Conservation (phyloP, 495 filamentous ascomycete genomes). For the Saxophila tyrrhenica region DNA sequence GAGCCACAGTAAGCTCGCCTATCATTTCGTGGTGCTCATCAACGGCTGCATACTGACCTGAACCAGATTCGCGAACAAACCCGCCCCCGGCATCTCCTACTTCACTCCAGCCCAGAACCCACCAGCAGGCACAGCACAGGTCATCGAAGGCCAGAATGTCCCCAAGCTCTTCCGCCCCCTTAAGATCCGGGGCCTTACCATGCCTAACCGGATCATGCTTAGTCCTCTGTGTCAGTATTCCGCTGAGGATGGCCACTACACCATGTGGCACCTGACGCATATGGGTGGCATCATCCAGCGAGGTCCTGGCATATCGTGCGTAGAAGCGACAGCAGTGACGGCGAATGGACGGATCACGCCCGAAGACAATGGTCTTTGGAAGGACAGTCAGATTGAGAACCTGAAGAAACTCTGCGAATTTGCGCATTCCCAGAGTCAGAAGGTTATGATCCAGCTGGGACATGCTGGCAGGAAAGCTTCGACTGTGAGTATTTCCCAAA, state of each 20-base stretch:
- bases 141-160: slow-evolving; percentile 42
- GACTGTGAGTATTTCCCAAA: slow-evolving; percentile 29
- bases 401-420: slow-evolving; percentile 55
- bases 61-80: slow-evolving; percentile 15
- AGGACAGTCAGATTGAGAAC: slow-evolving; percentile 56
- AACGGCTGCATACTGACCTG: not conserved
- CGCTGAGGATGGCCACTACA: slow-evolving; percentile 20
- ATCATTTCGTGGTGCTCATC: no score
- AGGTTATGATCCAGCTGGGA: slow-evolving; percentile 62
- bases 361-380: slow-evolving; percentile 60
- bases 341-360: slow-evolving; percentile 71
- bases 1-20: slow-evolving; percentile 1
- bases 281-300: slow-evolving; percentile 22
- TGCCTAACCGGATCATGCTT: slow-evolving; percentile 25
- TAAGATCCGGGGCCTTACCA: slow-evolving; percentile 21
- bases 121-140: slow-evolving; percentile 52
- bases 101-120: slow-evolving; percentile 57
- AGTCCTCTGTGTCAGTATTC: slow-evolving; percentile 24
- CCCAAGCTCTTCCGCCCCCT: slow-evolving; percentile 55
- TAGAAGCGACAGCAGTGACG: slow-evolving; percentile 62
- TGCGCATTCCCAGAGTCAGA: slow-evolving; percentile 55
- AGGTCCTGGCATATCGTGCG: slow-evolving; percentile 55
- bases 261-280: slow-evolving; percentile 19
- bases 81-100: slow-evolving; percentile 41
- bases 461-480: slow-evolving; percentile 70